These are phyloP conservation scores for Dioscorea zingiberensis DNA, from an alignment of 106 monocot genomes.

Conservation along the genomic window DNA sequence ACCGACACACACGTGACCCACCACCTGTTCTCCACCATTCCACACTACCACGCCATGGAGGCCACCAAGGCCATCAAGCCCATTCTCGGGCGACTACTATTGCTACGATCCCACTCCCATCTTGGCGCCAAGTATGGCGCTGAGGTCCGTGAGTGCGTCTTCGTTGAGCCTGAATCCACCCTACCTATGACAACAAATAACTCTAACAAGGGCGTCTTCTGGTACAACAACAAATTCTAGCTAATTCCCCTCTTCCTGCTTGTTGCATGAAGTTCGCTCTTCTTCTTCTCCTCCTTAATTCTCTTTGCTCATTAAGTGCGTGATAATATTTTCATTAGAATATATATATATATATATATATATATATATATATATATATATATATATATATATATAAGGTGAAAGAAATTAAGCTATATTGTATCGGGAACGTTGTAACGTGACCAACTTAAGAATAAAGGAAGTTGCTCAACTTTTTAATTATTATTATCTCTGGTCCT, in stretches of 20 bases:
- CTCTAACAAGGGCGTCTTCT: slow-evolving; percentile 35
- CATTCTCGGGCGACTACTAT: slow-evolving; percentile 60
- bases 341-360: no score
- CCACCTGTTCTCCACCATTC: slow-evolving; percentile 82
- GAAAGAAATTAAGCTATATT: no score
- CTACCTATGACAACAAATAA: slow-evolving; percentile 23
- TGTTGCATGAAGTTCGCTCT: background rate
- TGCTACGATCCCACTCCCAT: slow-evolving; percentile 55
- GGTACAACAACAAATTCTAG: slow-evolving; percentile 73
- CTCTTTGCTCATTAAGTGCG: no score
- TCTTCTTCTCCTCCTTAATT: no score
- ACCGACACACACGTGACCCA: no score
- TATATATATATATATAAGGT: no score
- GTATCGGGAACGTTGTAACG: no score
- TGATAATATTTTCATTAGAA: no score
- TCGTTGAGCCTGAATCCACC: slow-evolving; percentile 51
- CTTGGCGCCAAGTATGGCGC: slow-evolving; percentile 53
- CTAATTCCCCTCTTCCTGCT: slow-evolving; percentile 1
- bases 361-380: no score
- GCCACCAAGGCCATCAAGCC: slow-evolving; percentile 67
- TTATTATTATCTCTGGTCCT: no score
- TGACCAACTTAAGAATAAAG: no score
- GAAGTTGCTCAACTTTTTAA: no score
- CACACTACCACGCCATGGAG: slow-evolving; percentile 79
- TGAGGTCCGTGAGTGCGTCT: slow-evolving; percentile 60